These are phyloP conservation scores for Lithohypha guttulata DNA, from an alignment of 2,329 filamentous ascomycete species.

Conservation along the genomic window DNA sequence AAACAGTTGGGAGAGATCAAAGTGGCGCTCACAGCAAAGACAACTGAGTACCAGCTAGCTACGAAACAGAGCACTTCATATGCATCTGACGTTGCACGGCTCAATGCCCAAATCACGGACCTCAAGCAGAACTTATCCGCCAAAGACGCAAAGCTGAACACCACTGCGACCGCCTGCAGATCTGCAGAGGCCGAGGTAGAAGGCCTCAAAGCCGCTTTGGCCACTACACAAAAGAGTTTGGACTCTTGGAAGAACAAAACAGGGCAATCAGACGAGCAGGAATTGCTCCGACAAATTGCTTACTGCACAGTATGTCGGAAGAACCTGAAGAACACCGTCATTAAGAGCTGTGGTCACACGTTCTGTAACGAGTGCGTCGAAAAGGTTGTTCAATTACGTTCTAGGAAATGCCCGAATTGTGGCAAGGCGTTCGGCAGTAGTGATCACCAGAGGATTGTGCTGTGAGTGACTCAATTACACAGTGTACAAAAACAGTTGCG, in stretches of 20 bases:
- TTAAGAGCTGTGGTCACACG: slow-evolving; percentile 90
- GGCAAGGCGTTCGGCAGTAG: slow-evolving; percentile 81
- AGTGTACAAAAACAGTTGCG: background rate
- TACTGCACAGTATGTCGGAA: slow-evolving; percentile 87
- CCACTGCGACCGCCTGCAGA: slow-evolving; percentile 52
- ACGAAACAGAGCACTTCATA: slow-evolving; percentile 64
- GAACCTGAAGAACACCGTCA: slow-evolving; percentile 85
- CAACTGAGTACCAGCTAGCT: slow-evolving; percentile 61
- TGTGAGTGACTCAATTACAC: slow-evolving; percentile 19
- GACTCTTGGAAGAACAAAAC: slow-evolving; percentile 60
- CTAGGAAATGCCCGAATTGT: slow-evolving; percentile 92
- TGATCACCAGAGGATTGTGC: slow-evolving; percentile 63
- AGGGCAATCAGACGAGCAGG: slow-evolving; percentile 20
- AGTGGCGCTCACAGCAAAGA: slow-evolving; percentile 61
- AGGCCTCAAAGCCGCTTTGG: slow-evolving; percentile 64
- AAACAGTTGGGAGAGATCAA: slow-evolving; percentile 80
- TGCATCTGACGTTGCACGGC: slow-evolving; percentile 48
- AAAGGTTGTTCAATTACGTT: slow-evolving; percentile 75
- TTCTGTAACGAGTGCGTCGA: slow-evolving; percentile 90
- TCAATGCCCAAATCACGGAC: slow-evolving; percentile 66
- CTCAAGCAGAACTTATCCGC: slow-evolving; percentile 61
- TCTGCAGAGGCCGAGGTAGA: slow-evolving; percentile 63
- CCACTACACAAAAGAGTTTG: slow-evolving; percentile 69
- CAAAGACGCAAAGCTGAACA: slow-evolving; percentile 60
- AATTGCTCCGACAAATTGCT: slow-evolving; percentile 39